phyloP scores from a whole-genome alignment of 306 rosid species.

The Medicago ruthenica region DNA sequence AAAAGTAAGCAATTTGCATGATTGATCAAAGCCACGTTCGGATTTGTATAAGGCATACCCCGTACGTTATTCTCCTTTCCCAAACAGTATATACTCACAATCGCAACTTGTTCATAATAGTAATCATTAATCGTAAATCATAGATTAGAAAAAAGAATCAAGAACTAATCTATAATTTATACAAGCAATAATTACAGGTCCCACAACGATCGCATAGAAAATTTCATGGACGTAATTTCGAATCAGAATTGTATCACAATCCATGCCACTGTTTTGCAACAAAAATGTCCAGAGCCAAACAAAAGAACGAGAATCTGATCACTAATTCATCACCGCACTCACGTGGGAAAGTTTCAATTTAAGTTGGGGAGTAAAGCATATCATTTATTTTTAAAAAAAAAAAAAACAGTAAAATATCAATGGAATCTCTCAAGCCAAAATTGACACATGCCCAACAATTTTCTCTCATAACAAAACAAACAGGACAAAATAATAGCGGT shows the following conservation, averaged over 20 bases:
- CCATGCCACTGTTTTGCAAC: conserved; percentile 22
- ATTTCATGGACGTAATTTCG: neutral
- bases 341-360: conserved; percentile 27
- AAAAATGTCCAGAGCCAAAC: conserved; percentile 10
- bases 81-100: conserved; percentile 11
- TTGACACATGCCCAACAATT: conserved; percentile 46
- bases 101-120: conserved; percentile 29
- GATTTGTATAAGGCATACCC: conserved; percentile 2
- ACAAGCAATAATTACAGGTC: conserved; percentile 32
- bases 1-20: neutral
- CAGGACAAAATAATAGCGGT: conserved; percentile 21
- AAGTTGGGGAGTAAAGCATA: conserved; percentile 29
- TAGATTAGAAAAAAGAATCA: neutral
- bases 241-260: conserved; percentile 17
- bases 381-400: neutral
- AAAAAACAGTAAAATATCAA: neutral
- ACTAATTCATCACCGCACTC: conserved; percentile 28
- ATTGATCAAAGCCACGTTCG: neutral
- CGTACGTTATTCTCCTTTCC: neutral
- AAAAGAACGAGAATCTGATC: conserved; percentile 37
- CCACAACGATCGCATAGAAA: conserved; percentile 20
- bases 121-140: conserved; percentile 1
- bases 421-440: conserved; percentile 39
- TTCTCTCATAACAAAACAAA: conserved; percentile 27
- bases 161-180: neutral